Conservation (phyloP, 768 basidiomycete genomes). For the Tulasnella sp. region DNA sequence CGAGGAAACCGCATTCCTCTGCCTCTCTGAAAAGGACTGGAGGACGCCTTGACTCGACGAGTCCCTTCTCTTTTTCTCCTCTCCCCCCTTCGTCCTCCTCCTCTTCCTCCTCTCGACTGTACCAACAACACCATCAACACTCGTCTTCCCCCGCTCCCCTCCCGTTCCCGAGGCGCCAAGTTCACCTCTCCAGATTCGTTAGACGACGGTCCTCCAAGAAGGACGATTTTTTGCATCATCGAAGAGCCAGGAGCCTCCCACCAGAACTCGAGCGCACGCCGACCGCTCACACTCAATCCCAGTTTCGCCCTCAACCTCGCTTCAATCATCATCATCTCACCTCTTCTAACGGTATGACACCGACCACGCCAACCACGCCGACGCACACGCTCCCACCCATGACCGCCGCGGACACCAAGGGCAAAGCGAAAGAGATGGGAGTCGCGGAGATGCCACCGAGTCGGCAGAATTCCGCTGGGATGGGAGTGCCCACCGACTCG, state of each 20-base stretch:
- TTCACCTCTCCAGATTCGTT: not conserved
- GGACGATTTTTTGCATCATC: not conserved
- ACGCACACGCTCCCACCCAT: not conserved
- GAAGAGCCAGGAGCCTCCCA: not conserved
- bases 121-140: not conserved
- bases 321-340: not conserved
- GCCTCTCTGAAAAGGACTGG: not conserved
- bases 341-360: not conserved
- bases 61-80: not conserved
- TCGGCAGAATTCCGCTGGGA: not conserved
- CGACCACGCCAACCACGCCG: constrained; percentile 11
- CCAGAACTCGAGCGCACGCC: not conserved
- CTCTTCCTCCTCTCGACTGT: not conserved
- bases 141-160: not conserved
- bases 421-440: not conserved
- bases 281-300: not conserved
- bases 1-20: not conserved
- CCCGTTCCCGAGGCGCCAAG: not conserved
- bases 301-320: not conserved
- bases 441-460: not conserved
- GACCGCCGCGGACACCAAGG: not conserved
- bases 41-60: not conserved
- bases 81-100: not conserved
- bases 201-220: not conserved
- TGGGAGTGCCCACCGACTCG: not conserved